Evolutionary conservation across 2,329 filamentous ascomycete genomes (phyloP).

Genomic region (Dactylellina cionopaga): DNA sequence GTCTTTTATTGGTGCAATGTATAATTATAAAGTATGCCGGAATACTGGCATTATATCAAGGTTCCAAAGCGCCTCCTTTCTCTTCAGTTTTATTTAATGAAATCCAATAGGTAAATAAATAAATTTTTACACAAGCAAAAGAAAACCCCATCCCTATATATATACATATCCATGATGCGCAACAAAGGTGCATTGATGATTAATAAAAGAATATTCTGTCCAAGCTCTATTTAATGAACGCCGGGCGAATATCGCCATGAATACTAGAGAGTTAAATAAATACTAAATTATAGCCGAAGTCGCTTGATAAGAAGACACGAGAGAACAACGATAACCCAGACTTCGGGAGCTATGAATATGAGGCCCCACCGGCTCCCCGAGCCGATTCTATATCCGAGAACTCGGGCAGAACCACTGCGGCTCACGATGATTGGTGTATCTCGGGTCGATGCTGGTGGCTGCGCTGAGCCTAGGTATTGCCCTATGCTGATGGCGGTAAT

Average conservation of each 20-base stretch:
- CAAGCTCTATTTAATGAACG: slow-evolving; percentile 15
- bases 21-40: too few relatives aligned
- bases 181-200: too few relatives aligned
- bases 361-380: slow-evolving; percentile 40
- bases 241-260: background rate
- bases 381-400: slow-evolving; percentile 41
- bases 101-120: too few relatives aligned
- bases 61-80: too few relatives aligned
- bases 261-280: background rate
- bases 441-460: slow-evolving; percentile 9
- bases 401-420: slow-evolving; percentile 22
- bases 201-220: too few relatives aligned
- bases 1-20: too few relatives aligned
- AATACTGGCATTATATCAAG: too few relatives aligned
- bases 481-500: slow-evolving; percentile 34
- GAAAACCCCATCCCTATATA: too few relatives aligned
- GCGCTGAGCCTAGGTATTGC: slow-evolving; percentile 37
- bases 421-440: slow-evolving; percentile 25
- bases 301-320: slow-evolving; percentile 19
- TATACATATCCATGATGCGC: too few relatives aligned
- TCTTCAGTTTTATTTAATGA: too few relatives aligned
- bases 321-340: slow-evolving; percentile 38
- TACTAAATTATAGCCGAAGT: slow-evolving; percentile 25
- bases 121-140: too few relatives aligned
- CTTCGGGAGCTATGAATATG: slow-evolving; percentile 41